Percentiles rank a stretch among this genome's conserved stretches.
Conservation (phyloP, 2,329 filamentous ascomycete species). For the Ophiosphaerella narmari region DNA sequence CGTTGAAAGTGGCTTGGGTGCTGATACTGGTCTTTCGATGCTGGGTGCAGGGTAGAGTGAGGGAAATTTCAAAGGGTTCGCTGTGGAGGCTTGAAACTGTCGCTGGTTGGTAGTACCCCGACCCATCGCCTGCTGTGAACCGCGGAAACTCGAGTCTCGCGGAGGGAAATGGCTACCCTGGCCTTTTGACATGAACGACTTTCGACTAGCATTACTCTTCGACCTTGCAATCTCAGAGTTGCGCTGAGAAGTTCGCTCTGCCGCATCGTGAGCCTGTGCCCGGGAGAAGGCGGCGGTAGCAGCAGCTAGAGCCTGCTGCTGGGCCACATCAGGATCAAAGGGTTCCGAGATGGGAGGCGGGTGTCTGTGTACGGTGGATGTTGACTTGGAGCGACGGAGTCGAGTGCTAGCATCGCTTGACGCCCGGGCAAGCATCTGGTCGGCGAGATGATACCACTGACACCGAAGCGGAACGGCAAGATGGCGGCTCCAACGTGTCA, state of each 20-base stretch:
- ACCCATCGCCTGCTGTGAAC: slow-evolving; percentile 19
- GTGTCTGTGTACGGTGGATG: slow-evolving; percentile 36
- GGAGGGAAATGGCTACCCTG: slow-evolving; percentile 46
- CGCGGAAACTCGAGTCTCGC: slow-evolving; percentile 36
- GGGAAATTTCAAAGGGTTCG: slow-evolving; percentile 26
- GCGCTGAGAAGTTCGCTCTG: slow-evolving; percentile 15
- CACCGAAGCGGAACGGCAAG: slow-evolving; percentile 22
- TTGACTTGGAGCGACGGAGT: slow-evolving; percentile 45
- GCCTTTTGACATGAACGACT: slow-evolving; percentile 29
- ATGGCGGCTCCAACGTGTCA: slow-evolving; percentile 23
- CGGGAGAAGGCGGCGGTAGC: slow-evolving; percentile 43
- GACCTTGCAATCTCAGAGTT: slow-evolving; percentile 29
- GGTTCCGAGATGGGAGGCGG: slow-evolving; percentile 18
- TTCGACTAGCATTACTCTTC: slow-evolving; percentile 43
- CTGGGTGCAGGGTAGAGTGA: slow-evolving; percentile 20
- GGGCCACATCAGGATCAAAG: slow-evolving; percentile 33
- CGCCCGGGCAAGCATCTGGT: slow-evolving; percentile 40
- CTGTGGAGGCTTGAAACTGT: slow-evolving; percentile 12
- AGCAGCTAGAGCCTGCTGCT: slow-evolving; percentile 46
- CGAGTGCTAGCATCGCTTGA: slow-evolving; percentile 44
- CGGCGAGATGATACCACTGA: slow-evolving; percentile 20
- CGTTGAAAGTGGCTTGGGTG: slow-evolving; percentile 18
- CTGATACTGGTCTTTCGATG: slow-evolving; percentile 9
- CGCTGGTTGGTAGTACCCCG: slow-evolving; percentile 14
- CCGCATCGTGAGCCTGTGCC: slow-evolving; percentile 31